Percentiles rank a stretch among this genome's conserved stretches.
Evolutionary conservation across 2,329 filamentous ascomycete species (phyloP).

Genomic region (Fusarium metavorans): DNA sequence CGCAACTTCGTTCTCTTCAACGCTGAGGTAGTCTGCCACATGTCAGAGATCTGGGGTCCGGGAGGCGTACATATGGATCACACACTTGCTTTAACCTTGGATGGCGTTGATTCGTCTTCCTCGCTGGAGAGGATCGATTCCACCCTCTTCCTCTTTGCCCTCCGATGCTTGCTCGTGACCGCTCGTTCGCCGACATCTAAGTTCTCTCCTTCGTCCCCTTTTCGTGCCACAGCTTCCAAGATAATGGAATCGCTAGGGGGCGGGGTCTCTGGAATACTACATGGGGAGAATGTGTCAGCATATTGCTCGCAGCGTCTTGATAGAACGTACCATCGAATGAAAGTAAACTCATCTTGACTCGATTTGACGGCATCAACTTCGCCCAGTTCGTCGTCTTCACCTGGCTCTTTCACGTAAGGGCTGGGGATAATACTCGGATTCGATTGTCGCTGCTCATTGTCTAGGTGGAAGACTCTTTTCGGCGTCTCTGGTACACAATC

Average conservation of each 20-base stretch:
- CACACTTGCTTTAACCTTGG: conserved; percentile 5
- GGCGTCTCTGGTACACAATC: neutral
- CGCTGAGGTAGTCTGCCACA: neutral
- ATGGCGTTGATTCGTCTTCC: neutral
- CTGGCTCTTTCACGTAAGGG: neutral
- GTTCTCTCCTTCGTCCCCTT: neutral
- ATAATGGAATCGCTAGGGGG: neutral
- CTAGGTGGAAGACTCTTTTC: neutral
- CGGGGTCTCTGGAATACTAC: conserved; percentile 40
- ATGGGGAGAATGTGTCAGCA: neutral
- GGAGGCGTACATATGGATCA: neutral
- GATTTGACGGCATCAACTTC: neutral
- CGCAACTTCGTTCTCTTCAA: neutral
- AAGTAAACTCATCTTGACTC: conserved; percentile 29
- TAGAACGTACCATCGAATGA: conserved; percentile 27
- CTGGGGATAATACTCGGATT: neutral
- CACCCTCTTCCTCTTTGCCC: conserved; percentile 23
- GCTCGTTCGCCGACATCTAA: neutral
- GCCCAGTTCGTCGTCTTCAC: neutral
- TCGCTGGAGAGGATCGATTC: conserved; percentile 33
- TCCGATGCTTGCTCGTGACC: neutral
- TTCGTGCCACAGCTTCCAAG: neutral
- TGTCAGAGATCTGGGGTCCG: neutral
- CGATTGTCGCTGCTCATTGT: neutral
- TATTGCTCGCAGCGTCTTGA: rapidly evolving